Conservation (phyloP, 176 grass and related monocot genomes). For the Hordeum vulgare region DNA sequence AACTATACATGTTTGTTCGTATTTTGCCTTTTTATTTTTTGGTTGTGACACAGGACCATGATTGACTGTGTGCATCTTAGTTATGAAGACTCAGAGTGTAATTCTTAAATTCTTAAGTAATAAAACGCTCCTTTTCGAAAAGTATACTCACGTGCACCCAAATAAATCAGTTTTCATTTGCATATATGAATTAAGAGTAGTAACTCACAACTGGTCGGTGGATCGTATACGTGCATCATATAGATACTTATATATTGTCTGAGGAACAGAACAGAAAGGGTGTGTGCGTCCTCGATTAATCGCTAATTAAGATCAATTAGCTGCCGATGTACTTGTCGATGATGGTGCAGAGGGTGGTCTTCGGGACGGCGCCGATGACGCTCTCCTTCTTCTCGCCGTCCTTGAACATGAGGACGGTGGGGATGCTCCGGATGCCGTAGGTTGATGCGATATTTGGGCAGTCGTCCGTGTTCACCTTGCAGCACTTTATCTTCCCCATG, state of each 20-base stretch:
- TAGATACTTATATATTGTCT: not conserved
- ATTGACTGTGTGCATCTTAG: no score
- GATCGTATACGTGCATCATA: not conserved
- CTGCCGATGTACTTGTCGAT: slow-evolving; percentile 77
- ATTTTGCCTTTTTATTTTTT: no score
- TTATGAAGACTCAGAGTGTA: no score
- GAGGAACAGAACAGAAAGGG: not conserved
- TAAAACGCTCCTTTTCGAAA: no score
- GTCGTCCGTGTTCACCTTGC: slow-evolving; percentile 92
- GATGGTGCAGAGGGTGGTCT: slow-evolving; percentile 47
- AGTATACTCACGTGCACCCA: not conserved
- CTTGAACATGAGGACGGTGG: slow-evolving; percentile 91
- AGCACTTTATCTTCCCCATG: slow-evolving; percentile 68
- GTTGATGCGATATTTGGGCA: slow-evolving; percentile 60
- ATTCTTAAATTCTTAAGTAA: no score
- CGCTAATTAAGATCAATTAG: not conserved
- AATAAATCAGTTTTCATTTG: not conserved
- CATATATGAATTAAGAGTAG: slow-evolving; percentile 9
- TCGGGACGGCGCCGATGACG: slow-evolving; percentile 81
- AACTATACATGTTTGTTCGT: no score
- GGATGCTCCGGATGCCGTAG: slow-evolving; percentile 89
- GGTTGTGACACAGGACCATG: no score
- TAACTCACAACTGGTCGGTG: not conserved
- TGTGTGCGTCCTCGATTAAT: not conserved
- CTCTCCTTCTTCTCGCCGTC: slow-evolving; percentile 90